Conservation (phyloP, 441 rosid genomes). For the Pelargonium cotyledonis region DNA sequence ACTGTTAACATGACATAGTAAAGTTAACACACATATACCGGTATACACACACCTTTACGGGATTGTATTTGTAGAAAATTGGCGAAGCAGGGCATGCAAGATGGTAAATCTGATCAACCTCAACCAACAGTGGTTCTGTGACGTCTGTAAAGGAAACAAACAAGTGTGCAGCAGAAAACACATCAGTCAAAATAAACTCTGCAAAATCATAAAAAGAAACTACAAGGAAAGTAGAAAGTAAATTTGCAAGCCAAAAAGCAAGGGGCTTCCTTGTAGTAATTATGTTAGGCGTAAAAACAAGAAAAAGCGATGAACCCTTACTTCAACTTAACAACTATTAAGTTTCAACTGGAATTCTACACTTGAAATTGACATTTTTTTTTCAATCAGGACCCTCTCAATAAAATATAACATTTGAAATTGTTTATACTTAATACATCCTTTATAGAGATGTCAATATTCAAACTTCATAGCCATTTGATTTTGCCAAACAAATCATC, state of each 20-base stretch:
- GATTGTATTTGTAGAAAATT: slow-evolving; percentile 91
- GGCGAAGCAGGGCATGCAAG: slow-evolving; percentile 98
- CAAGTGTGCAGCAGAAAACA: background rate
- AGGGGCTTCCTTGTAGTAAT: too few relatives aligned
- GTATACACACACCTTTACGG: slow-evolving; percentile 65
- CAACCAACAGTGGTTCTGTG: slow-evolving; percentile 73
- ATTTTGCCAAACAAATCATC: background rate
- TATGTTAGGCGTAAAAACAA: too few relatives aligned
- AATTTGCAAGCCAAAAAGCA: too few relatives aligned
- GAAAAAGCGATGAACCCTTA: too few relatives aligned
- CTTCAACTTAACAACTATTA: too few relatives aligned
- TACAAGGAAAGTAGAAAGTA: background rate
- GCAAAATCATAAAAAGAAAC: background rate
- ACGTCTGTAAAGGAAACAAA: slow-evolving; percentile 43
- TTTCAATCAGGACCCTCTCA: too few relatives aligned
- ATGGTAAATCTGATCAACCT: slow-evolving; percentile 94
- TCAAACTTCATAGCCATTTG: too few relatives aligned
- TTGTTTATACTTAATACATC: too few relatives aligned
- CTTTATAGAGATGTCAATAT: too few relatives aligned
- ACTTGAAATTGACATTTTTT: too few relatives aligned
- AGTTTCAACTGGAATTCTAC: too few relatives aligned
- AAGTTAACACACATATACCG: background rate
- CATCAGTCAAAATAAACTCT: background rate
- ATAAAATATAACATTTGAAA: too few relatives aligned
- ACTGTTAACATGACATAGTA: background rate